Base-by-base conservation (phyloP, 2,329 filamentous ascomycete genomes). In the Botryosphaeria dothidea region DNA sequence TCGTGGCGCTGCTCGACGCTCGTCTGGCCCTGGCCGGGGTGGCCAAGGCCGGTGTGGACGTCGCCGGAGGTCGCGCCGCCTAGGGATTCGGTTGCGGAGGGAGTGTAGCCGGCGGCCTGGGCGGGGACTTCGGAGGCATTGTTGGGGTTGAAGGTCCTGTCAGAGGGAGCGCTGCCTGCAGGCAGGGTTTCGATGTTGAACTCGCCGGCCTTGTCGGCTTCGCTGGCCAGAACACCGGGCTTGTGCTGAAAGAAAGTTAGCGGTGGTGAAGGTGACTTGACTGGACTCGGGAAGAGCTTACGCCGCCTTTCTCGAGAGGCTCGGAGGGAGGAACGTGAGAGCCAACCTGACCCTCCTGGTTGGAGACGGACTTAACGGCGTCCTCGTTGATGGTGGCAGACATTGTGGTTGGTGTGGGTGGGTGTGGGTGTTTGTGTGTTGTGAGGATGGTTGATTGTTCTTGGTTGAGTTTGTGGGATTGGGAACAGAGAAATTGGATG, bases 141-240 rank as follows among this genome's bases (percentile, higher is more conserved):
- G 75, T 83, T 82, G 29, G 82, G 80, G 11, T 74, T 69, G 77
- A 80, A 83, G 19, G 80, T 80, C 17, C 70, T 74, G 45, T 77
- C 73, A 0, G 76, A 67, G 1, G 90, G 90, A 0, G 90, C 90
- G 3, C 86, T 85, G 66, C 90, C 90, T 0, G 88, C 77, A 0
- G 88, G 83, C 38, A 87, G 77, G 1, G 82, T 83, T 74, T 92
- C 69, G 25, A 86, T 84, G 70, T 84, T 80, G 80, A 90, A 92
- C 71, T 90, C 89, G 21, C 86, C 86, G 13, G 77, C 72, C 25
- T 79, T 78, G 62, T 89, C 87, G 69, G 87, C 85, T 67, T 82
- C 79, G 71, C 85, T 85, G 65, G 86, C 83, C 67, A 86, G 83
- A 69, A 83, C 80, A 61, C 89, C 89, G 3, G 85, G 83, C 72